Percentiles rank a stretch among this genome's conserved stretches.
Evolutionary conservation across 2,329 filamentous ascomycete genomes (phyloP).

Genomic region (Penicillium sp.): DNA sequence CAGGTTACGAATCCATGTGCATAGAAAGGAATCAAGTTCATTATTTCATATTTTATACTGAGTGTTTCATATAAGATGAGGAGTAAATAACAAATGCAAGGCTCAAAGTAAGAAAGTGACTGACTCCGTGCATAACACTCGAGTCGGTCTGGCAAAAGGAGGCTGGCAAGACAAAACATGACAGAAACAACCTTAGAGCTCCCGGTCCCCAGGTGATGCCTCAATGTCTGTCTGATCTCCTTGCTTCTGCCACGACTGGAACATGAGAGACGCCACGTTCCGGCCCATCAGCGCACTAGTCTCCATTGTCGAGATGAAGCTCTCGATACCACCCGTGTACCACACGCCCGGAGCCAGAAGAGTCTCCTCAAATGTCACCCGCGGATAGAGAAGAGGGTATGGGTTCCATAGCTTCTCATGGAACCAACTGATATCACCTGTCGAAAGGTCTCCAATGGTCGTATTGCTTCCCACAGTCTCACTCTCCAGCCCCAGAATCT

Average conservation of each 20-base stretch:
- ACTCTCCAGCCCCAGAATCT: slow-evolving; percentile 47
- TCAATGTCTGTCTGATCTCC: not conserved
- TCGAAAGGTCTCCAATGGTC: slow-evolving; percentile 34
- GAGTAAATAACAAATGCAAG: not conserved
- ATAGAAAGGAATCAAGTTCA: slow-evolving; percentile 10
- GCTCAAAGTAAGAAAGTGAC: not conserved
- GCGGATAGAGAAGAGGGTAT: slow-evolving; percentile 81
- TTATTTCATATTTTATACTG: not conserved
- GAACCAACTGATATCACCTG: slow-evolving; percentile 66
- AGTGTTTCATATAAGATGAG: not conserved
- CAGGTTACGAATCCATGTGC: slow-evolving; percentile 13
- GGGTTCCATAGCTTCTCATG: slow-evolving; percentile 74
- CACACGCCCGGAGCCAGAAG: slow-evolving; percentile 54
- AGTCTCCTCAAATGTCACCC: slow-evolving; percentile 82
- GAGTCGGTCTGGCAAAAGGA: not conserved
- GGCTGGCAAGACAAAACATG: not conserved
- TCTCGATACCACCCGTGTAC: slow-evolving; percentile 72
- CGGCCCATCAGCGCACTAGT: slow-evolving; percentile 84
- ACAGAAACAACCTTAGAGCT: not conserved
- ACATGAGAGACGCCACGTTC: slow-evolving; percentile 57
- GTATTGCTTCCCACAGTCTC: slow-evolving; percentile 19
- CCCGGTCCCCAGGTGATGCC: not conserved
- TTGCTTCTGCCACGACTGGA: slow-evolving; percentile 49
- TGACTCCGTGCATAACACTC: not conserved
- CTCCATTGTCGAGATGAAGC: slow-evolving; percentile 97